These are phyloP conservation scores for Bacidia gigantensis DNA, from an alignment of 495 filamentous ascomycete genomes.

Conservation along the genomic window DNA sequence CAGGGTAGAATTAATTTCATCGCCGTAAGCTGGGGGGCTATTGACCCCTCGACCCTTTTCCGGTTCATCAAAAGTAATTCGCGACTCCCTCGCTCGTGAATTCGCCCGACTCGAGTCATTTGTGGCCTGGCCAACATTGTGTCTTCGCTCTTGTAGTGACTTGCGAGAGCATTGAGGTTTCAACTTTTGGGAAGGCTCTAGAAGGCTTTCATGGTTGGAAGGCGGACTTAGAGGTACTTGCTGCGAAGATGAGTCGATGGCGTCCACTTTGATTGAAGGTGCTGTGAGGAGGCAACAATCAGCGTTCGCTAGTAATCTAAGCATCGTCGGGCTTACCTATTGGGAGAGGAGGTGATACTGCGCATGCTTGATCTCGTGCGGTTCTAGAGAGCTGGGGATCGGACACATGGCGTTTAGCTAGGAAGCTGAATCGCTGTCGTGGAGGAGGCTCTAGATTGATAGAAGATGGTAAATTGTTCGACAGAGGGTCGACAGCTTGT, in stretches of 20 bases:
- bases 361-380: slow-evolving; percentile 55
- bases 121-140: background rate
- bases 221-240: background rate
- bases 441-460: background rate
- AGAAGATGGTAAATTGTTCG: background rate
- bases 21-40: slow-evolving; percentile 46
- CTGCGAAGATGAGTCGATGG: background rate
- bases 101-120: slow-evolving; percentile 15
- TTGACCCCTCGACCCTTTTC: slow-evolving; percentile 41
- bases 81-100: slow-evolving; percentile 31
- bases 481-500: background rate
- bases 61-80: slow-evolving; percentile 55
- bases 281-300: slow-evolving; percentile 32
- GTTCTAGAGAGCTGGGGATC: slow-evolving; percentile 77
- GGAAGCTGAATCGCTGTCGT: slow-evolving; percentile 69
- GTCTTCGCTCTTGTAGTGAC: slow-evolving; percentile 6
- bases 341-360: slow-evolving; percentile 55
- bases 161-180: slow-evolving; percentile 24
- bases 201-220: slow-evolving; percentile 7
- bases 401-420: slow-evolving; percentile 84
- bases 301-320: background rate
- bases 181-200: slow-evolving; percentile 22
- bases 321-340: slow-evolving; percentile 40
- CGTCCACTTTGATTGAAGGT: slow-evolving; percentile 57
- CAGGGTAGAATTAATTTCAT: slow-evolving; percentile 52